Base-by-base conservation (phyloP, 2,329 filamentous ascomycete genomes). In the Colletotrichum acutatum region DNA sequence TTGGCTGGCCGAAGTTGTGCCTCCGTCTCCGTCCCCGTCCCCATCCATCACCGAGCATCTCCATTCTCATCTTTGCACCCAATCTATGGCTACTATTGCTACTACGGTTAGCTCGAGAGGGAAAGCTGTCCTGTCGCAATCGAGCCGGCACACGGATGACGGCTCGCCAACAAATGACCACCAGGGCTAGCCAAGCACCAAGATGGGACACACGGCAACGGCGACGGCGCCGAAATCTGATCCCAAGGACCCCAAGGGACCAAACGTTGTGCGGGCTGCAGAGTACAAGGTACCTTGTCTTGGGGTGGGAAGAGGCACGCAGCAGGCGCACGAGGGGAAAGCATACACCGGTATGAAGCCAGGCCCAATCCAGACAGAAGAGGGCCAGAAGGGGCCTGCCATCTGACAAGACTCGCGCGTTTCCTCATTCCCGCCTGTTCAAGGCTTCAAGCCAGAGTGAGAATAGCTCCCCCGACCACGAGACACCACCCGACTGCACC, bases 121-220 rank as follows among this genome's bases (percentile, higher is more conserved):
- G 42, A 49, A 49, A 22, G 34, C 59, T 49, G 16, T 22, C 30
- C 24, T n/a, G 57, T 42, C 52, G 26, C 16, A 28, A 28, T 26
- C 24, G 24, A 56, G 14, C 7, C 19, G 7, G 37, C 37, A 42
- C 42, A 49, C 42, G 42, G 42, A 22, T 49, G 42, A 22, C 42
- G 19, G 19, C 42, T 49, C 19, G 42, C 42, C 42, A 49, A 49
- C 19, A 49, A 49, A n/a, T n/a, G 19, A 22, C 42, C 19, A 22
- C 8, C 42, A 49, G 42, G 16, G 42, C 42, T 49, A 49, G 42
- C 42, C 42, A 49, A 49, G 42, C 42, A 58, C 64, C 57, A 67
- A 68, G 57, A 71, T 42, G 63, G 63, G 26, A 65, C 53, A 37
- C 58, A 65, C 65, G 64, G 68, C 68, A 71, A 42, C 34, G 24